These are phyloP conservation scores for Naganishia sp. DNA, from an alignment of 1,284 basidiomycete species.

Conservation along the genomic window DNA sequence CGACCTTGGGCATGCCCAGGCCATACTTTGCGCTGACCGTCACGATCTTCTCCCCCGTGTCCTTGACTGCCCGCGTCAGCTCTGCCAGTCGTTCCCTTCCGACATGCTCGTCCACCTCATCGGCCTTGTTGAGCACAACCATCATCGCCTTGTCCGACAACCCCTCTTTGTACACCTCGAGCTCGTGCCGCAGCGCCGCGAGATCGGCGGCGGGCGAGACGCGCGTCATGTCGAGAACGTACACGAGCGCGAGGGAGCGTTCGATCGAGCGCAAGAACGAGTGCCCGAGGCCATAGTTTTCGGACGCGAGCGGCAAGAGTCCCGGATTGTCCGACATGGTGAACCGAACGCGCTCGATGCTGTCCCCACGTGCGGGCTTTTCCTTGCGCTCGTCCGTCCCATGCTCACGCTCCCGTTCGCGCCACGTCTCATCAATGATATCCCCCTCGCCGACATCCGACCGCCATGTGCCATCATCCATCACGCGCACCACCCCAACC, in stretches of 20 bases:
- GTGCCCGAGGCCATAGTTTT: slow-evolving; percentile 90
- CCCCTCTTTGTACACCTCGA: slow-evolving; percentile 80
- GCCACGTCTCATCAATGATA: slow-evolving; percentile 70
- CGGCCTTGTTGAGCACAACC: slow-evolving; percentile 93
- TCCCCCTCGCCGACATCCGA: slow-evolving; percentile 60
- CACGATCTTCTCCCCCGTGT: slow-evolving; percentile 59
- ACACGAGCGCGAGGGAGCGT: slow-evolving; percentile 82
- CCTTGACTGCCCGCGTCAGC: slow-evolving; percentile 40
- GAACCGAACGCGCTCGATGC: slow-evolving; percentile 73
- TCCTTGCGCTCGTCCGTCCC: not conserved
- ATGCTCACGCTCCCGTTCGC: slow-evolving; percentile 61
- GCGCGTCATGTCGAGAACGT: slow-evolving; percentile 82
- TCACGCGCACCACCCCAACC: slow-evolving; percentile 85
- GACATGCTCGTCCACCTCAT: slow-evolving; percentile 62
- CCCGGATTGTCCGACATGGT: slow-evolving; percentile 98
- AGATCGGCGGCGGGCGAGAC: slow-evolving; percentile 76
- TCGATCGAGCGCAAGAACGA: slow-evolving; percentile 92
- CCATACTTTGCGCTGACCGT: slow-evolving; percentile 78
- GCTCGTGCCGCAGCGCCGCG: slow-evolving; percentile 69
- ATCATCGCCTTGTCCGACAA: slow-evolving; percentile 73
- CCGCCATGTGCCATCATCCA: slow-evolving; percentile 74
- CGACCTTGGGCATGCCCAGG: slow-evolving; percentile 70
- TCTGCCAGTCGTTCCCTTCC: slow-evolving; percentile 54
- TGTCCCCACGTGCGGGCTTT: slow-evolving; percentile 5
- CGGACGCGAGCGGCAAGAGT: slow-evolving; percentile 77